Base-by-base conservation (phyloP, 139 green algal genomes). In the Tetradesmus obliquus region DNA sequence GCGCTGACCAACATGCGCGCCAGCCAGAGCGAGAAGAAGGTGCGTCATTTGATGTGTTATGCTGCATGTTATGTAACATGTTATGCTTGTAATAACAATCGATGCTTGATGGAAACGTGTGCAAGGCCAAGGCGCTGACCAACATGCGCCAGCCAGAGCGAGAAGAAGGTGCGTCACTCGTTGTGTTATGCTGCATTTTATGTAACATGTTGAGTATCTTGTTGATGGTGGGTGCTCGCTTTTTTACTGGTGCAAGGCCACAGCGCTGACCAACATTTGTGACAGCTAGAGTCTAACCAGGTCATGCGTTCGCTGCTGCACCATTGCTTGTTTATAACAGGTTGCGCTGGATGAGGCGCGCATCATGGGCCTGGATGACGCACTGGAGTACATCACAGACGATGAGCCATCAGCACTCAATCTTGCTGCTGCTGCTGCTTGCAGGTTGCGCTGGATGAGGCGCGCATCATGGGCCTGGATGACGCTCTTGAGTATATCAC, bases 331-430 rank as follows among this genome's bases (percentile, higher is more conserved):
- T 45, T 5, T 13, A 12, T 45, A 45, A 45, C 58, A 92, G 91
- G 81, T 88, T 62, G 95, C 94, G 2, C 96, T 99, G 53, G 94
- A 95, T 82, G 95, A 97, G 93, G 89, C 97, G 55, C 96, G 97
- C 83, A 90, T 92, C 85, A 96, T 99, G 89, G 95, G 84, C 22
- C 94, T 99, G 79, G 98, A 99, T 87, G 98, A 99, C 74, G 96
- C 96, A 2, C 93, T 99, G 20, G 98, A 99, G 95, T 99, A 99
- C 95, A 98, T 99, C 92, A 96, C 93, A 32, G 95, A 97, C n/a
- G 98, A 99, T 89, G 98, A 99, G 95, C 94, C 87, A 62, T 93
- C 45, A 54, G 91, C 66, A 45, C 32, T 45, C 32, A 45, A 45
- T 45, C 32, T 45, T 76, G 66, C 66, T 76, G 3, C 12, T 76